Evolutionary conservation across 352 stramenopile species (phyloP).

Genomic region (Globisporangium polare): DNA sequence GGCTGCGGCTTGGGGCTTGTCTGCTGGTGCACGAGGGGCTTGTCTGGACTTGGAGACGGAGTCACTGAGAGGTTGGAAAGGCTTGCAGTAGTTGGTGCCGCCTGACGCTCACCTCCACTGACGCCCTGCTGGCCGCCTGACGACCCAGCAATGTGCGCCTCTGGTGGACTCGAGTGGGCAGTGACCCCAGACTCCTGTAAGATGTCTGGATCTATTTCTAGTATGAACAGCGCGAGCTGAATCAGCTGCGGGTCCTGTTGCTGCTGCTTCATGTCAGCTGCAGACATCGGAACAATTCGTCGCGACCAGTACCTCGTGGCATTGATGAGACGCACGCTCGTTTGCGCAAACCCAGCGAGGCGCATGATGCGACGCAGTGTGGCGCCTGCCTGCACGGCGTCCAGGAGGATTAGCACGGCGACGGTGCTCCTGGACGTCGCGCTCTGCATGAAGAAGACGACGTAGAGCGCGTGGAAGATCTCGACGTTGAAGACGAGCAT

Average conservation of each 20-base stretch:
- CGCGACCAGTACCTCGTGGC: background rate
- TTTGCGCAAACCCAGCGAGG: background rate
- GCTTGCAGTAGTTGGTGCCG: background rate
- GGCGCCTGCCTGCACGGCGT: slow-evolving; percentile 22
- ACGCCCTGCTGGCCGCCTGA: background rate
- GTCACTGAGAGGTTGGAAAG: background rate
- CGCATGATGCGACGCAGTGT: background rate
- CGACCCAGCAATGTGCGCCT: background rate
- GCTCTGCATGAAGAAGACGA: slow-evolving; percentile 35
- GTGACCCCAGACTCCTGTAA: background rate
- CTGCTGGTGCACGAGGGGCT: background rate
- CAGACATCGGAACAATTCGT: background rate
- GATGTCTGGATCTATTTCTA: background rate
- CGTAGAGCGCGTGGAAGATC: slow-evolving; percentile 47
- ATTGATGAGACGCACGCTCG: background rate
- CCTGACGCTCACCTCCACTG: background rate
- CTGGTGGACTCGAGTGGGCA: background rate
- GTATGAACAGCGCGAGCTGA: background rate
- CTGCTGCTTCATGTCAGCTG: background rate
- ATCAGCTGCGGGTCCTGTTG: background rate
- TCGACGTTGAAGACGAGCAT: slow-evolving; percentile 55
- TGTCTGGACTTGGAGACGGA: background rate
- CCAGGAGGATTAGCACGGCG: slow-evolving; percentile 24
- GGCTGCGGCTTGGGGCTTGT: background rate
- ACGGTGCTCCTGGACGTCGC: slow-evolving; percentile 25